A percentile compares a stretch with the other conserved stretches of the same genome.
phyloP scores from a whole-genome alignment of 768 basidiomycete species.

The Hericium erinaceus region DNA sequence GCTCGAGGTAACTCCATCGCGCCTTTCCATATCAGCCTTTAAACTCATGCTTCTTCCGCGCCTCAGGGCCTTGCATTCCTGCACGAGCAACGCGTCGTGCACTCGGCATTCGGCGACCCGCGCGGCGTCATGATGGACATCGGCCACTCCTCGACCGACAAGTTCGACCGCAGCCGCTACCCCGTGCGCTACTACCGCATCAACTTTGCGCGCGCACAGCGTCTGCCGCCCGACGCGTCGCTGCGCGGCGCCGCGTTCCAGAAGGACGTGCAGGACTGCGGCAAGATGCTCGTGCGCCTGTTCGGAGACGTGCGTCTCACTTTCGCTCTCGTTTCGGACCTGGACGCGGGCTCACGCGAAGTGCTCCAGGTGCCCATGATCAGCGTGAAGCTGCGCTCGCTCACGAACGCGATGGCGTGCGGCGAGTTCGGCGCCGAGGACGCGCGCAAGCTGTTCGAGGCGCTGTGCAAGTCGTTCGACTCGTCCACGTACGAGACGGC shows the following conservation, averaged over 20 bases:
- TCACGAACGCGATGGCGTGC: slow-evolving; percentile 38
- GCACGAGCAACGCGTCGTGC: slow-evolving; percentile 8
- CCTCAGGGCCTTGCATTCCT: slow-evolving; percentile 8
- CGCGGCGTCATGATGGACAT: slow-evolving; percentile 12
- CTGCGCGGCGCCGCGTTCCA: slow-evolving; percentile 1
- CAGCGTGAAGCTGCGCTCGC: slow-evolving; percentile 29
- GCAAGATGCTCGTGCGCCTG: slow-evolving; percentile 3
- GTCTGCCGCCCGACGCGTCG: slow-evolving; percentile 3
- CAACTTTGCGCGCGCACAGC: slow-evolving; percentile 6
- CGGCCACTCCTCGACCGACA: slow-evolving; percentile 1
- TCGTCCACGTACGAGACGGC: slow-evolving; percentile 29
- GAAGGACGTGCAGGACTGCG: slow-evolving; percentile 8
- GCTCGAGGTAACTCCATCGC: slow-evolving; percentile 30
- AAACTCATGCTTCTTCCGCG: not conserved
- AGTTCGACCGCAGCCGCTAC: slow-evolving; percentile 3
- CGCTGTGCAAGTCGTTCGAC: slow-evolving; percentile 35
- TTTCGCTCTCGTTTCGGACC: not conserved
- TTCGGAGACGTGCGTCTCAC: not conserved
- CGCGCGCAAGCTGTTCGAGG: slow-evolving; percentile 40
- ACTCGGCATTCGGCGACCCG: slow-evolving; percentile 3
- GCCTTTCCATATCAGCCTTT: not conserved
- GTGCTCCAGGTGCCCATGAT: slow-evolving; percentile 30
- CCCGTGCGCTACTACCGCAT: slow-evolving; percentile 11
- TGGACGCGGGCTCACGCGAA: slow-evolving; percentile 11
- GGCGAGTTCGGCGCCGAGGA: slow-evolving; percentile 43